phyloP scores from a whole-genome alignment of 2,329 filamentous ascomycete species.

The Stachybotrys elegans region DNA sequence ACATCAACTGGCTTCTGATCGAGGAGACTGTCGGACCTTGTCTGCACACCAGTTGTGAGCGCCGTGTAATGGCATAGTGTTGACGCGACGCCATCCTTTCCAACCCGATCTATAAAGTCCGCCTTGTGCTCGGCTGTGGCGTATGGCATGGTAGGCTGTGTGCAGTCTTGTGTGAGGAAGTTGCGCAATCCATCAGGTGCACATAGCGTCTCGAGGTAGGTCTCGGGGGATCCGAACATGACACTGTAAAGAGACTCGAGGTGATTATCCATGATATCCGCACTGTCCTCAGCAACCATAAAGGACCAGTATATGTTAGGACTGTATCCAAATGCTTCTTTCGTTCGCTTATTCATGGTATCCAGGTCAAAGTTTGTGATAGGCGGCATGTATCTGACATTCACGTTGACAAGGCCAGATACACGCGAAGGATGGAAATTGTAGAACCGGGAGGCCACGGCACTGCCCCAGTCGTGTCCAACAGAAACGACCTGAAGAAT shows the following conservation, averaged over 20 bases:
- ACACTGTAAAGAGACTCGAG: slow-evolving; percentile 30
- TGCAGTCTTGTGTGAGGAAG: slow-evolving; percentile 14
- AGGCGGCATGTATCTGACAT: slow-evolving; percentile 34
- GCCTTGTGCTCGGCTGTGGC: slow-evolving; percentile 17
- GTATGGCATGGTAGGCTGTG: slow-evolving; percentile 17
- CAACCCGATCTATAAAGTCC: slow-evolving; percentile 19
- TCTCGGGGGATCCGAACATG: slow-evolving; percentile 23
- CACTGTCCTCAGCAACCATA: slow-evolving; percentile 33
- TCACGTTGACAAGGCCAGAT: slow-evolving; percentile 34
- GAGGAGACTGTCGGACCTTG: slow-evolving; percentile 13
- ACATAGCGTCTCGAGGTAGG: slow-evolving; percentile 31
- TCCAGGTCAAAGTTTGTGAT: slow-evolving; percentile 29
- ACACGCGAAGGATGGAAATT: slow-evolving; percentile 34
- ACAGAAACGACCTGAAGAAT: slow-evolving; percentile 31
- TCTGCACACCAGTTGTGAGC: slow-evolving; percentile 10
- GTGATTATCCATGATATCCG: slow-evolving; percentile 29
- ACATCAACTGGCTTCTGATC: slow-evolving; percentile 15
- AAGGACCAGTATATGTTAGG: slow-evolving; percentile 40
- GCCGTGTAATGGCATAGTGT: slow-evolving; percentile 23
- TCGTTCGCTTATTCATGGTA: slow-evolving; percentile 21
- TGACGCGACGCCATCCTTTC: slow-evolving; percentile 16
- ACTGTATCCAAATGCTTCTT: slow-evolving; percentile 29
- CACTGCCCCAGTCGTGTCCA: slow-evolving; percentile 47
- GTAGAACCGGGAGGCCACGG: slow-evolving; percentile 33
- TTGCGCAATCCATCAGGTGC: slow-evolving; percentile 24